Percentiles rank a stretch among this genome's conserved stretches.
These are phyloP conservation scores for Cicer pinnatifidum DNA, from an alignment of 306 rosid genomes.

Conservation along the genomic window DNA sequence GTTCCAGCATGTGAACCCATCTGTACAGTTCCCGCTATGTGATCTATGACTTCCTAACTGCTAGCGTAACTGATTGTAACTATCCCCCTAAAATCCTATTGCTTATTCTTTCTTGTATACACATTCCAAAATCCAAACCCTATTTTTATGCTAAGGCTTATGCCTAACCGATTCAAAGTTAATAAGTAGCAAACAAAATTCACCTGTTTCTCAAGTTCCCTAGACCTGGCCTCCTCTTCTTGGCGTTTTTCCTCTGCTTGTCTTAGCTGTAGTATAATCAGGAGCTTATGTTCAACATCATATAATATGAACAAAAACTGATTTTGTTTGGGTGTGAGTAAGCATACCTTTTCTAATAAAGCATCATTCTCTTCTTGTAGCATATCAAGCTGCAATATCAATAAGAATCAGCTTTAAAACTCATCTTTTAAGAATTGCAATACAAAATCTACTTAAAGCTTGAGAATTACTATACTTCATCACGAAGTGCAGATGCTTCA, in stretches of 20 bases:
- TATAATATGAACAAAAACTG: constrained; percentile 19
- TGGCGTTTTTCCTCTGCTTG: constrained; percentile 76
- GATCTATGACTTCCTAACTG: neutral
- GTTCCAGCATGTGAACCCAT: constrained; percentile 6
- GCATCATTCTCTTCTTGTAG: constrained; percentile 79
- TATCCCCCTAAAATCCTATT: neutral
- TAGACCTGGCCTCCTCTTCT: constrained; percentile 89
- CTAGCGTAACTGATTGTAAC: constrained; percentile 1
- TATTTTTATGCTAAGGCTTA: neutral
- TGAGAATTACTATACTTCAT: constrained; percentile 68
- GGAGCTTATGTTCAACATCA: constrained; percentile 44
- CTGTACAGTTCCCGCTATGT: neutral
- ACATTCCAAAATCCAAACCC: neutral
- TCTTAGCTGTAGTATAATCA: constrained; percentile 70
- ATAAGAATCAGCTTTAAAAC: constrained; percentile 45
- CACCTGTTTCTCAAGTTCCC: constrained; percentile 95
- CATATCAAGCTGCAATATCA: constrained; percentile 90
- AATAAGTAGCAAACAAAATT: constrained; percentile 25
- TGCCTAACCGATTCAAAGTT: constrained; percentile 32
- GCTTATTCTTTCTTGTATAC: constrained; percentile 21
- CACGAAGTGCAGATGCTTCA: constrained; percentile 96
- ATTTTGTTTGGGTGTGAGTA: constrained; percentile 20
- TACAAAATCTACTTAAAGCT: constrained; percentile 31
- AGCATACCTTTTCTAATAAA: constrained; percentile 72
- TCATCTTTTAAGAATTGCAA: constrained; percentile 22